Evolutionary conservation across 1,284 basidiomycete genomes (phyloP).

Genomic region (Cutaneotrichosporon dermatis): DNA sequence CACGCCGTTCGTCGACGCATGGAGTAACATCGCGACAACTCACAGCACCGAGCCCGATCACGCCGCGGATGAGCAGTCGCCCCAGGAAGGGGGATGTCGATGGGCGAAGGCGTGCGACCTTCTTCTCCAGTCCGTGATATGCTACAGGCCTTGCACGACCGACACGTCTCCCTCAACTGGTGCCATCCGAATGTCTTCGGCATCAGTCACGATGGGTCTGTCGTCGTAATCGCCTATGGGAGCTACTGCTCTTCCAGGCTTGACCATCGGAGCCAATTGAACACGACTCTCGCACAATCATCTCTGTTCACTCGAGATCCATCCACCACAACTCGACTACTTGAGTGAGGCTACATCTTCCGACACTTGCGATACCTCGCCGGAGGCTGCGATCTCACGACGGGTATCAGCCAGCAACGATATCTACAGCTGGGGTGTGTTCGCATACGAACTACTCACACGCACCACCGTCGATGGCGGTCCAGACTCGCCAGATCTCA

Average conservation of each 20-base stretch:
- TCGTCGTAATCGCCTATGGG: slow-evolving; percentile 16
- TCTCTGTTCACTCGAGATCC: slow-evolving; percentile 23
- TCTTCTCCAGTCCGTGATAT: slow-evolving; percentile 23
- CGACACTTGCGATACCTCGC: slow-evolving; percentile 38
- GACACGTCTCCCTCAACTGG: slow-evolving; percentile 27
- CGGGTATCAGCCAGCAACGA: slow-evolving; percentile 27
- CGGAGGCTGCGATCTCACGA: slow-evolving; percentile 29
- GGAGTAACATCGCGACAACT: slow-evolving; percentile 5
- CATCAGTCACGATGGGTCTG: slow-evolving; percentile 8
- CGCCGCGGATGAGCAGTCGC: neutral
- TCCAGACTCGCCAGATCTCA: slow-evolving; percentile 23
- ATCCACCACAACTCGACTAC: slow-evolving; percentile 13
- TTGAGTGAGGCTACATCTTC: slow-evolving; percentile 29
- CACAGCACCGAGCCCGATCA: neutral
- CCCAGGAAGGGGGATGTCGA: neutral
- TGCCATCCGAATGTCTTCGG: slow-evolving; percentile 30
- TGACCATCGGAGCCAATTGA: slow-evolving; percentile 12
- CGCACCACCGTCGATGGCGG: slow-evolving; percentile 32
- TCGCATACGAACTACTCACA: slow-evolving; percentile 39
- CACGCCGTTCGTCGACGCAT: slow-evolving; percentile 13
- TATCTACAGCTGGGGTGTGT: slow-evolving; percentile 41
- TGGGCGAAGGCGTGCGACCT: slow-evolving; percentile 26
- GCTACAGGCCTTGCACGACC: slow-evolving; percentile 28
- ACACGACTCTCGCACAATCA: slow-evolving; percentile 10
- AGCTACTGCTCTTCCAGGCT: slow-evolving; percentile 20